Evolutionary conservation across 495 filamentous ascomycete species (phyloP).

Genomic region (Ascobolus immersus): DNA sequence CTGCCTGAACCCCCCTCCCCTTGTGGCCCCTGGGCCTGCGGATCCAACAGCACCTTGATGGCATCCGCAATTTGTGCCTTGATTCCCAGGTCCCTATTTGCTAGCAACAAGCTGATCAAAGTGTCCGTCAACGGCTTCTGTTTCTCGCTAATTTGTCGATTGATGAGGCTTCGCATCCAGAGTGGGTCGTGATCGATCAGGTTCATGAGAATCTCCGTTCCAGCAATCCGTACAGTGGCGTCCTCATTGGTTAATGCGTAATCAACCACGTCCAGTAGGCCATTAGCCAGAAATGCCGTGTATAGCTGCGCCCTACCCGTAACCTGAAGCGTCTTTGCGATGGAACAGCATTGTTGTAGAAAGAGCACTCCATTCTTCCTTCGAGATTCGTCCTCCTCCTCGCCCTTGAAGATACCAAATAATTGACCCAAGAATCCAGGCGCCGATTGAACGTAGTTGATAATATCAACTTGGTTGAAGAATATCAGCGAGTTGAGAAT

Average conservation of each 20-base stretch:
- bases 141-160: slow-evolving; percentile 69
- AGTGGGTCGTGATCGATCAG: slow-evolving; percentile 88
- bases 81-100: slow-evolving; percentile 77
- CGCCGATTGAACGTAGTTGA: slow-evolving; percentile 69
- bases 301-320: slow-evolving; percentile 58
- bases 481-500: slow-evolving; percentile 96
- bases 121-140: slow-evolving; percentile 74
- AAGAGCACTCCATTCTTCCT: slow-evolving; percentile 90
- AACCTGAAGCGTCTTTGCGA: slow-evolving; percentile 80
- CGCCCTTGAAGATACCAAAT: slow-evolving; percentile 60
- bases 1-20: slow-evolving; percentile 25
- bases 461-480: slow-evolving; percentile 95
- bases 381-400: slow-evolving; percentile 35
- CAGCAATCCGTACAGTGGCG: slow-evolving; percentile 65
- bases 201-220: slow-evolving; percentile 77
- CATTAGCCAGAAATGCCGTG: slow-evolving; percentile 65
- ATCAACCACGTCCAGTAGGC: slow-evolving; percentile 70
- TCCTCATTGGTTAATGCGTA: slow-evolving; percentile 70
- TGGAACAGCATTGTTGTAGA: slow-evolving; percentile 84
- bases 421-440: slow-evolving; percentile 54
- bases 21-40: slow-evolving; percentile 28
- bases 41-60: slow-evolving; percentile 79
- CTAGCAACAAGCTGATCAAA: slow-evolving; percentile 70
- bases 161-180: slow-evolving; percentile 81
- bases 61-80: slow-evolving; percentile 92